These are phyloP conservation scores for Asterionellopsis glacialis DNA, from an alignment of 108 stramenopile species.

Conservation along the genomic window DNA sequence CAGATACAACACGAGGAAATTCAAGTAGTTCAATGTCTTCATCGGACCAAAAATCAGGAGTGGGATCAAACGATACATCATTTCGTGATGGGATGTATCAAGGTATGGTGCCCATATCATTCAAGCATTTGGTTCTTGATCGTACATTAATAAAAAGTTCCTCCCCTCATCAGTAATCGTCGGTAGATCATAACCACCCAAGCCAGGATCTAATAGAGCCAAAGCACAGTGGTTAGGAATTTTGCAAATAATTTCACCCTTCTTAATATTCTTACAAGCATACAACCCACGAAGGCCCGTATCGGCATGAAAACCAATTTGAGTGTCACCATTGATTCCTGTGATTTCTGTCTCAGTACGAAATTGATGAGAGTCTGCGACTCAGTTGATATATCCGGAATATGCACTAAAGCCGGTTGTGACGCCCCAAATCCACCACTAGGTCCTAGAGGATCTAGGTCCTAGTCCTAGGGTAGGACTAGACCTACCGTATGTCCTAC, in stretches of 20 bases:
- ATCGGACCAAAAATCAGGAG: conserved; percentile 57
- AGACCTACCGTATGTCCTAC: no score
- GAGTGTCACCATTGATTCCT: conserved; percentile 37
- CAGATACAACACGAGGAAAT: conserved; percentile 45
- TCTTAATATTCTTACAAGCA: conserved; percentile 45
- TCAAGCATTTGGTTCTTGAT: conserved; percentile 19
- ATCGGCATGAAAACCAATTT: conserved; percentile 31
- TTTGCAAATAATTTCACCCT: conserved; percentile 48
- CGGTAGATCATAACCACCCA: conserved; percentile 23
- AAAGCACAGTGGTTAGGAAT: conserved; percentile 63
- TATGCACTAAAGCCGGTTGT: no score
- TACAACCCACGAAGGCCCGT: conserved; percentile 49
- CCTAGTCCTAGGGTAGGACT: no score
- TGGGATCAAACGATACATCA: conserved; percentile 27
- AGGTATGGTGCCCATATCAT: conserved; percentile 37
- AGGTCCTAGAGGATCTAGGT: no score
- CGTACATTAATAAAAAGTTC: conserved; percentile 39
- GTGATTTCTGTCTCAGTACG: conserved; percentile 42
- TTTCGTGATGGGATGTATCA: conserved; percentile 20
- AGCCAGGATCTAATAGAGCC: conserved; percentile 50
- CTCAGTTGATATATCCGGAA: no score
- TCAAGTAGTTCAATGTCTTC: conserved; percentile 55
- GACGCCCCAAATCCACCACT: no score
- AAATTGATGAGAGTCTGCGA: conserved; percentile 37
- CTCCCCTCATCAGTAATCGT: conserved; percentile 43